Percentiles rank a stretch among this genome's conserved stretches.
phyloP scores from a whole-genome alignment of 345 rosid species.

The Pseudoturritis turrita region DNA sequence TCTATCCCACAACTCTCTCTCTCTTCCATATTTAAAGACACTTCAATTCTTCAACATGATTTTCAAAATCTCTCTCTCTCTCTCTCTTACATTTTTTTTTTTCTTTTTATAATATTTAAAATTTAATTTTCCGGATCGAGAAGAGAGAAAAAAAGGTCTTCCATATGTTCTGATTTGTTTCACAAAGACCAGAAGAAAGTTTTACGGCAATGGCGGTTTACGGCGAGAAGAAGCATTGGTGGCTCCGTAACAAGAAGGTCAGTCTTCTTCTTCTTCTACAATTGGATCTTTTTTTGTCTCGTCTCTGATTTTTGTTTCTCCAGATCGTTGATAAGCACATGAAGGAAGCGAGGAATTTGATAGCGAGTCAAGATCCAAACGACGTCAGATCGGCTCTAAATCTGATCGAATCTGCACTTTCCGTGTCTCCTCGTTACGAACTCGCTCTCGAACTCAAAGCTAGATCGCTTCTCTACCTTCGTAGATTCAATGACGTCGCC shows the following conservation, averaged over 20 bases:
- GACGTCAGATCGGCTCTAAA: constrained; percentile 56
- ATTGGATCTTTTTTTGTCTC: too few species aligned
- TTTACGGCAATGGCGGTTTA: constrained; percentile 30
- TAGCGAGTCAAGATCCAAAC: constrained; percentile 60
- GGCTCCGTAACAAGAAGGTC: constrained; percentile 37
- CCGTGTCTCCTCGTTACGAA: constrained; percentile 53
- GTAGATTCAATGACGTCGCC: constrained; percentile 34
- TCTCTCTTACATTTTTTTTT: constrained; percentile 1
- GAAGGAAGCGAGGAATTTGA: constrained; percentile 64
- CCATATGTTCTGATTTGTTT: constrained; percentile 19
- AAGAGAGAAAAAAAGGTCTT: constrained; percentile 5
- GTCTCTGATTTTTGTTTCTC: background rate
- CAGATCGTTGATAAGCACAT: constrained; percentile 79
- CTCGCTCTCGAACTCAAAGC: constrained; percentile 44
- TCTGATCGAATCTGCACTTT: constrained; percentile 75
- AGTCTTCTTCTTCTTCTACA: background rate
- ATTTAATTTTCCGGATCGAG: constrained; percentile 11
- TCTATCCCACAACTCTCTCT: constrained; percentile 12
- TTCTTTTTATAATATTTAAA: background rate
- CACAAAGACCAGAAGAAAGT: background rate
- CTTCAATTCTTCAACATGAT: constrained; percentile 28
- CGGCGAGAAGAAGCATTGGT: constrained; percentile 37
- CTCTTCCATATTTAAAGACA: constrained; percentile 34
- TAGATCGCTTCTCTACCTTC: constrained; percentile 36
- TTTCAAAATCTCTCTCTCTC: constrained; percentile 7